phyloP scores from a whole-genome alignment of 2,329 filamentous ascomycete species.

The Phyllachora maydis region DNA sequence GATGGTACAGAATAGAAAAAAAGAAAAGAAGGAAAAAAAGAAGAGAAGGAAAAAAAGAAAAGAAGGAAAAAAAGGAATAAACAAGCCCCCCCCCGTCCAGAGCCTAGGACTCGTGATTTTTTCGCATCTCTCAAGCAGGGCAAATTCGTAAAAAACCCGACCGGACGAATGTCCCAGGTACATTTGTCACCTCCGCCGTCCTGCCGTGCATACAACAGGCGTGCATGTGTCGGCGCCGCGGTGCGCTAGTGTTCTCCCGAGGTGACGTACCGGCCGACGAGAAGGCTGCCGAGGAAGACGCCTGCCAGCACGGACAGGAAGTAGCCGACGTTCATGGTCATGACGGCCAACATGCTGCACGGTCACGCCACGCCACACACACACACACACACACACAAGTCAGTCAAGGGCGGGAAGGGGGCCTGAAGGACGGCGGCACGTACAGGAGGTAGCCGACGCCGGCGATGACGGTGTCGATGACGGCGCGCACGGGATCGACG shows the following conservation, averaged over 20 bases:
- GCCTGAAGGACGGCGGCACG: conserved; percentile 18
- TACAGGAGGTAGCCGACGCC: conserved; percentile 73
- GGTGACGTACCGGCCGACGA: conserved; percentile 47
- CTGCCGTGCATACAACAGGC: too few species aligned
- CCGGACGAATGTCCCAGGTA: too few species aligned
- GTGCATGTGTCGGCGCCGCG: too few species aligned
- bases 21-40: too few species aligned
- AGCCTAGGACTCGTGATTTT: too few species aligned
- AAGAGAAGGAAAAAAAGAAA: too few species aligned
- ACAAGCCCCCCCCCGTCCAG: too few species aligned
- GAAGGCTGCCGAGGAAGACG: conserved; percentile 70
- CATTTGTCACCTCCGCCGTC: too few species aligned
- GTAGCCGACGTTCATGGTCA: conserved; percentile 68
- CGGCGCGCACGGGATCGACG: conserved; percentile 55
- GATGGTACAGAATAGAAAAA: too few species aligned
- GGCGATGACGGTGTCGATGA: conserved; percentile 49
- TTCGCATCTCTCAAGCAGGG: conserved; percentile 1
- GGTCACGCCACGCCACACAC: neutral
- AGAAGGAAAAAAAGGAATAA: too few species aligned
- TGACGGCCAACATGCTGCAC: conserved; percentile 71
- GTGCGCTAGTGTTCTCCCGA: conserved; percentile 22
- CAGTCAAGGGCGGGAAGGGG: too few species aligned
- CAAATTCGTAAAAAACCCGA: too few species aligned
- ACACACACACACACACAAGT: neutral
- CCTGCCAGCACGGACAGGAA: conserved; percentile 55